A percentile compares a stretch with the other conserved stretches of the same genome.
Evolutionary conservation across 1,139 yeast genomes (phyloP).

Genomic region (Yamadazyma triangularis): DNA sequence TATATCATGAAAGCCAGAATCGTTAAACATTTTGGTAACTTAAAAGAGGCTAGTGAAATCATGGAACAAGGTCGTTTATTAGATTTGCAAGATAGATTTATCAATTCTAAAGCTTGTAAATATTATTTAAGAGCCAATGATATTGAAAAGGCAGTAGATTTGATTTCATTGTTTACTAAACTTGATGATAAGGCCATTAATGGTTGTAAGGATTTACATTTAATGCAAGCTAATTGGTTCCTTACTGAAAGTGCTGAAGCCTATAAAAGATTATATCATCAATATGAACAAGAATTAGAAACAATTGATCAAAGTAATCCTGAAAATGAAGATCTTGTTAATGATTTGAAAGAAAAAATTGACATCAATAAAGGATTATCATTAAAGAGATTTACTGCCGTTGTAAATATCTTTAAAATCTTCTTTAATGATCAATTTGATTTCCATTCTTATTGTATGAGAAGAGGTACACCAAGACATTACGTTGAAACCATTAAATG

Average conservation of each 20-base stretch:
- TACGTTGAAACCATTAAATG: slow-evolving; percentile 72
- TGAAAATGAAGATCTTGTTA: slow-evolving; percentile 19
- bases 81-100: slow-evolving; percentile 87
- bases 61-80: slow-evolving; percentile 70
- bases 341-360: slow-evolving; percentile 31
- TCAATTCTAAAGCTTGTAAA: slow-evolving; percentile 84
- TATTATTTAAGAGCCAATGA: slow-evolving; percentile 78
- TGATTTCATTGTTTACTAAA: slow-evolving; percentile 78
- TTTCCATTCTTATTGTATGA: slow-evolving; percentile 88
- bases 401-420: slow-evolving; percentile 63
- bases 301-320: slow-evolving; percentile 1
- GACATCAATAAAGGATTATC: slow-evolving; percentile 63
- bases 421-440: slow-evolving; percentile 85
- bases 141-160: slow-evolving; percentile 69
- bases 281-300: slow-evolving; percentile 15
- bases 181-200: slow-evolving; percentile 68
- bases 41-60: slow-evolving; percentile 53
- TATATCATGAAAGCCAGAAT: slow-evolving; percentile 79
- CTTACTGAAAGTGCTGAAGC: slow-evolving; percentile 83
- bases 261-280: slow-evolving; percentile 39
- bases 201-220: slow-evolving; percentile 83
- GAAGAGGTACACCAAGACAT: slow-evolving; percentile 87
- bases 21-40: slow-evolving; percentile 64
- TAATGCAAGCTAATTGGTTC: slow-evolving; percentile 92
- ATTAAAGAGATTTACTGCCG: slow-evolving; percentile 69